A percentile compares a stretch with the other conserved stretches of the same genome.
Evolutionary conservation across 2,329 filamentous ascomycete species (phyloP).

Genomic region (Phaeosphaeriaceae sp.): DNA sequence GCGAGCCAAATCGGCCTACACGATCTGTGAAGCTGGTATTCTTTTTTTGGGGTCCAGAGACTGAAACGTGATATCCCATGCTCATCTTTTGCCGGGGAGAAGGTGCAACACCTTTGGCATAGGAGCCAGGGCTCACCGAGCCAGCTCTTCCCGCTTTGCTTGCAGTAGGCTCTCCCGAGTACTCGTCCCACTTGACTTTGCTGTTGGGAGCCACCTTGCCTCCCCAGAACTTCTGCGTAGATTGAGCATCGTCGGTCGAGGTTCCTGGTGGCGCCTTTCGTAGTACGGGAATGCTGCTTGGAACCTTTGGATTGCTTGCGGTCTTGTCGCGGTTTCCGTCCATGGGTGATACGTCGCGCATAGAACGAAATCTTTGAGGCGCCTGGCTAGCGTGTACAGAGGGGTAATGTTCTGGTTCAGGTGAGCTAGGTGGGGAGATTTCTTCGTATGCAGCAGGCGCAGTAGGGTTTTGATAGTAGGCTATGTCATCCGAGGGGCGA

Average conservation of each 20-base stretch:
- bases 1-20: slow-evolving; percentile 29
- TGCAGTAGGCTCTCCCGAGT: slow-evolving; percentile 70
- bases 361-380: slow-evolving; percentile 40
- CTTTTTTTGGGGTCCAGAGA: slow-evolving; percentile 35
- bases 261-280: slow-evolving; percentile 38
- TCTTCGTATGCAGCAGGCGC: slow-evolving; percentile 38
- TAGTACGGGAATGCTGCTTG: slow-evolving; percentile 43
- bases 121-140: slow-evolving; percentile 61
- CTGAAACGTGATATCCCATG: slow-evolving; percentile 45
- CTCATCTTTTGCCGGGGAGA: slow-evolving; percentile 30
- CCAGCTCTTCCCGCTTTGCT: slow-evolving; percentile 59
- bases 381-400: slow-evolving; percentile 18
- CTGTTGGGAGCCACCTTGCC: slow-evolving; percentile 44
- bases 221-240: slow-evolving; percentile 45
- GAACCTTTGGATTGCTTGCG: slow-evolving; percentile 8
- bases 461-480: slow-evolving; percentile 30
- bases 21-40: slow-evolving; percentile 41
- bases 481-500: slow-evolving; percentile 55
- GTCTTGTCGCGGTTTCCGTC: slow-evolving; percentile 40
- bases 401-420: slow-evolving; percentile 39
- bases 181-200: slow-evolving; percentile 65
- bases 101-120: slow-evolving; percentile 25
- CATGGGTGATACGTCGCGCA: slow-evolving; percentile 49
- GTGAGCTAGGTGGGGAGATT: slow-evolving; percentile 48
- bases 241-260: slow-evolving; percentile 23